These are phyloP conservation scores for Vitis amurensis DNA, from an alignment of 164 flowering plant genomes.

Conservation along the genomic window DNA sequence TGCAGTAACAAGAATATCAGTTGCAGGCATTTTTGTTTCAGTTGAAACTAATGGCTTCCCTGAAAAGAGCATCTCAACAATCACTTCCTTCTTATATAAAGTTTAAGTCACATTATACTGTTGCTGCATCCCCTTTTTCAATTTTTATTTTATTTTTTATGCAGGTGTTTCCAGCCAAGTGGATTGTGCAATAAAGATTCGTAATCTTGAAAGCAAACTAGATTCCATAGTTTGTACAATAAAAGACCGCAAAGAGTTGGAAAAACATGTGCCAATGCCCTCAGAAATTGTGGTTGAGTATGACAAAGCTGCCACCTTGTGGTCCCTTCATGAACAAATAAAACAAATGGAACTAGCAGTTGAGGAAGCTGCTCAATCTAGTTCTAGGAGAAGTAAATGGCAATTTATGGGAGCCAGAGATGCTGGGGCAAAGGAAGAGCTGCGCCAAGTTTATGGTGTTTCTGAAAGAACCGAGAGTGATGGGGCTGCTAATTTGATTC, in stretches of 20 bases:
- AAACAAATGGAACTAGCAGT: slow-evolving; percentile 86
- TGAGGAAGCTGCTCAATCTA: slow-evolving; percentile 84
- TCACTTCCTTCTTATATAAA: neutral
- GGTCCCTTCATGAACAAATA: slow-evolving; percentile 92
- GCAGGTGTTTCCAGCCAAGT: slow-evolving; percentile 98
- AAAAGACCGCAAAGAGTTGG: slow-evolving; percentile 94
- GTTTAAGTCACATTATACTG: neutral
- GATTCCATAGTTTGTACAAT: slow-evolving; percentile 91
- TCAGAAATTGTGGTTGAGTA: slow-evolving; percentile 88
- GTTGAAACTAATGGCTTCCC: slow-evolving; percentile 1
- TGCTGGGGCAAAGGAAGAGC: slow-evolving; percentile 97
- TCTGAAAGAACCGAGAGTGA: slow-evolving; percentile 99
- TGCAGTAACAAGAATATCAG: neutral
- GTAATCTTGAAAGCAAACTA: slow-evolving; percentile 95
- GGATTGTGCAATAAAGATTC: slow-evolving; percentile 96
- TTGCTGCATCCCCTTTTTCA: neutral
- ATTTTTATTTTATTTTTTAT: neutral
- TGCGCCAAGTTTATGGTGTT: slow-evolving; percentile 95
- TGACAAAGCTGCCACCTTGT: slow-evolving; percentile 89
- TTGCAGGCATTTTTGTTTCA: neutral
- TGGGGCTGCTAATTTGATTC: slow-evolving; percentile 94
- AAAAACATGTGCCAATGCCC: slow-evolving; percentile 96
- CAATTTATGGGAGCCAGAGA: slow-evolving; percentile 99
- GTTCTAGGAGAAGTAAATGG: slow-evolving; percentile 95
- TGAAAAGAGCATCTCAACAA: neutral